A percentile compares a stretch with the other conserved stretches of the same genome.
Evolutionary conservation across 305 asterid genomes (phyloP).

Genomic region (Andrographis paniculata): DNA sequence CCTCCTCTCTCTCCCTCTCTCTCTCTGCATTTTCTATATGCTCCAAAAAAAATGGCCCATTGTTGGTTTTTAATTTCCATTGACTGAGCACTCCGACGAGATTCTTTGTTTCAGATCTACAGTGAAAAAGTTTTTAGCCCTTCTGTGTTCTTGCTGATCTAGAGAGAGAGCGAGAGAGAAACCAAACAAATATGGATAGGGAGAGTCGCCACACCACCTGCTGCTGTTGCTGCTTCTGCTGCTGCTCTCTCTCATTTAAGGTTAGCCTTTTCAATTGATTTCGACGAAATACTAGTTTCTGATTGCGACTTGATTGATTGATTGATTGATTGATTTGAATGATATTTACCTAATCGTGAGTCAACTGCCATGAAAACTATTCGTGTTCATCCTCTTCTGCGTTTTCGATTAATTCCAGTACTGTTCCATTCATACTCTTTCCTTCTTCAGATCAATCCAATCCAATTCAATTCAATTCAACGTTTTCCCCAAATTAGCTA

Average conservation of each 20-base stretch:
- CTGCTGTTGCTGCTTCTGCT: too few relatives aligned
- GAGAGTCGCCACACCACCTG: too few relatives aligned
- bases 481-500: too few relatives aligned
- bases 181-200: too few relatives aligned
- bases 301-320: background rate
- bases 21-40: conserved; percentile 34
- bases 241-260: conserved; percentile 18
- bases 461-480: too few relatives aligned
- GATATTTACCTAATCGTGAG: too few relatives aligned
- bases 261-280: conserved; percentile 16
- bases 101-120: conserved; percentile 78
- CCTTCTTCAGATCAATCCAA: background rate
- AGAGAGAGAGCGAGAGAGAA: too few relatives aligned
- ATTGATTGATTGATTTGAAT: background rate
- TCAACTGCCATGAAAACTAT: too few relatives aligned
- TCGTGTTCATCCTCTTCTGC: too few relatives aligned
- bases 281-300: background rate
- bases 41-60: conserved; percentile 36
- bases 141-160: conserved; percentile 15
- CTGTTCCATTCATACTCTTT: background rate
- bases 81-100: conserved; percentile 40
- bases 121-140: conserved; percentile 34
- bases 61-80: conserved; percentile 27
- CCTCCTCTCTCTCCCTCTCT: conserved; percentile 13
- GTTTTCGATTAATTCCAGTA: too few relatives aligned